Percentiles rank a stretch among this genome's conserved stretches.
These are phyloP conservation scores for Cercospora sojina DNA, from an alignment of 2,329 filamentous ascomycete species.

Conservation along the genomic window DNA sequence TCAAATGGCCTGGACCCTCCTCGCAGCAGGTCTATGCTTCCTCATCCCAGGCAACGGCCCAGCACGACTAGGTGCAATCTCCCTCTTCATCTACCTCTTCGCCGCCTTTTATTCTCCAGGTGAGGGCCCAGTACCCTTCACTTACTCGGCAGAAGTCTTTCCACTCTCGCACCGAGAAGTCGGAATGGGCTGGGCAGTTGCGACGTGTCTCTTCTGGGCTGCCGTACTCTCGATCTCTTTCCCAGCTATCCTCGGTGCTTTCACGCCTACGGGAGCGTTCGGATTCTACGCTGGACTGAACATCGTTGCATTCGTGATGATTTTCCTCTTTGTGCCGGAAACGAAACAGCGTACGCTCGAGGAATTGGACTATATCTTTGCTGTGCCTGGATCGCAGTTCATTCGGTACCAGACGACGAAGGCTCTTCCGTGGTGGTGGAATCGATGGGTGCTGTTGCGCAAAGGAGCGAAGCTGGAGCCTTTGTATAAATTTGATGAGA, in stretches of 20 bases:
- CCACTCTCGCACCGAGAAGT: conserved; percentile 69
- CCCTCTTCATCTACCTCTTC: conserved; percentile 58
- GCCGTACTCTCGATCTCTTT: conserved; percentile 53
- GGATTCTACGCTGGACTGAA: conserved; percentile 58
- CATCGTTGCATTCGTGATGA: conserved; percentile 54
- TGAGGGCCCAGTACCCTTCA: conserved; percentile 61
- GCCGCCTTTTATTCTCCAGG: conserved; percentile 44
- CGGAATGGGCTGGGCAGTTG: conserved; percentile 69
- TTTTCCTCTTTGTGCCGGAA: conserved; percentile 53
- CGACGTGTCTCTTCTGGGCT: conserved; percentile 61
- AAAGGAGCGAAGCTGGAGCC: conserved; percentile 22
- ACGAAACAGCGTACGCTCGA: conserved; percentile 52
- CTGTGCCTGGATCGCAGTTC: conserved; percentile 47
- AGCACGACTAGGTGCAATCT: conserved; percentile 36
- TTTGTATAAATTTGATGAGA: conserved; percentile 24
- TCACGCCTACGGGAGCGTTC: conserved; percentile 58
- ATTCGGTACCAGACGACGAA: conserved; percentile 38
- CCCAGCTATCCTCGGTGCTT: conserved; percentile 48
- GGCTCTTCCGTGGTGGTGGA: conserved; percentile 49
- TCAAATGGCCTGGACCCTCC: conserved; percentile 48
- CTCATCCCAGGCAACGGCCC: conserved; percentile 43
- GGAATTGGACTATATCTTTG: conserved; percentile 54
- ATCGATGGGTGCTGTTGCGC: conserved; percentile 29
- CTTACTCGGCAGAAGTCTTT: conserved; percentile 68
- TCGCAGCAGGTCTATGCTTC: conserved; percentile 50